Conservation (phyloP, 768 basidiomycete species). For the Tricholoma sp. region DNA sequence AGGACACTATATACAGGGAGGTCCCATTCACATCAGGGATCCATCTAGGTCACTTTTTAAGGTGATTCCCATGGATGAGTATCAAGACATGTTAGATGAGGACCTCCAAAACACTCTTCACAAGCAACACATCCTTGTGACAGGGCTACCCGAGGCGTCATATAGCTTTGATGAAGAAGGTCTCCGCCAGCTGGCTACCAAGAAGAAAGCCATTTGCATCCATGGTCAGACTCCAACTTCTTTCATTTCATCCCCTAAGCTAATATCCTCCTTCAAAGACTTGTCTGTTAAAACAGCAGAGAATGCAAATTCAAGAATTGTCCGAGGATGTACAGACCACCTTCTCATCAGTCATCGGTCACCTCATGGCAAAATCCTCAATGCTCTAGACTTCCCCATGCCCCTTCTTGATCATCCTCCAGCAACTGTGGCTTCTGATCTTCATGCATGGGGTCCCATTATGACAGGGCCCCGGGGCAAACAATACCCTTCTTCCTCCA, state of each 20-base stretch:
- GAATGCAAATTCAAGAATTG: too few species aligned
- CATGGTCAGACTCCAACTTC: too few species aligned
- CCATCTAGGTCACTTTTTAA: neutral
- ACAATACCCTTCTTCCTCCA: neutral
- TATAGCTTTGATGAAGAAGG: neutral
- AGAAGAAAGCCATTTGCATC: too few species aligned
- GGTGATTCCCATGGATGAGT: neutral
- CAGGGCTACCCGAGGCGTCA: neutral
- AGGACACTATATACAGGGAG: neutral
- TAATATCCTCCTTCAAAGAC: too few species aligned
- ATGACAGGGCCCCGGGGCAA: too few species aligned
- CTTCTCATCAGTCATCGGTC: neutral
- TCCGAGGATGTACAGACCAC: neutral
- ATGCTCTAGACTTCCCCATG: neutral
- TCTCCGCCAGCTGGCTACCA: too few species aligned
- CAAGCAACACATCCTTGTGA: neutral
- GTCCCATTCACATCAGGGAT: neutral
- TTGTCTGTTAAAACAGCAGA: too few species aligned
- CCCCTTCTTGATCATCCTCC: neutral
- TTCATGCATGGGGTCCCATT: neutral
- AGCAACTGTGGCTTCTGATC: neutral
- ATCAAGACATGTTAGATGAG: neutral
- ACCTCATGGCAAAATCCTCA: neutral
- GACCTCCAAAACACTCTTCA: neutral
- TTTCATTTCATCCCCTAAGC: too few species aligned